Base-by-base conservation (phyloP, 192 early-diverging fungal species). In the Phlyctochytrium planicorne region DNA sequence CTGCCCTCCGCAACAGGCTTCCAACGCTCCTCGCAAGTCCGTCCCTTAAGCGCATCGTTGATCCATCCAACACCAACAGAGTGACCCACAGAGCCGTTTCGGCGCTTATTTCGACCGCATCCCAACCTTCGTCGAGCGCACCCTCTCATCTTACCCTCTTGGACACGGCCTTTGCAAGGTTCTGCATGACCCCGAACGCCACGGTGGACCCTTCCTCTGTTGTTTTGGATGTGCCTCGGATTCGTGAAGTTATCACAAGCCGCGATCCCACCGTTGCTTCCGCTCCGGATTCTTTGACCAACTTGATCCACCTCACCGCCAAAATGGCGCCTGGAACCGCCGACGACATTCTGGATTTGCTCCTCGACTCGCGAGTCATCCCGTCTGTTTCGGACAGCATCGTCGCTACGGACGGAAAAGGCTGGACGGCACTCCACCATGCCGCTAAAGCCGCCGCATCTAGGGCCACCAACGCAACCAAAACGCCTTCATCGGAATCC, bases 311-410 rank as follows among this genome's bases (percentile, higher is more conserved):
- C 1, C 53, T 36, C 35, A 12, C 60, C 20, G 52, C 65, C 25
- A 64, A 30, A 10, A 27, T 23, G 14, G 27, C 63, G 12, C 57
- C 70, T 4, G 53, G 65, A 23, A 24, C 27, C 23, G 53, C 30
- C 25, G 70, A 53, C 16, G 70, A 66, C 30, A 30, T 72, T 52
- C 29, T 72, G 27, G 30, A 66, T 16, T 34, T 65, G 23, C 59
- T 72, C 10, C 53, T 36, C 33, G 64, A 72, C 30, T 17, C 53
- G 30, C 63, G 70, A 2, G 64, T 72, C 20, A 29, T 61, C 12
- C 40, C 34, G 16, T 35, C 20, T 16, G 37, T 3, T 27, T n/a
- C 17, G 17, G 47, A 53, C 29, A 34, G 47, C 24, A 12, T 27
- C 25, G 12, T 10, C 60, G 32, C 6, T 16, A n/a, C n/a, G 30